phyloP scores from a whole-genome alignment of 257 asterid species.

The Solanum chiquidenum region DNA sequence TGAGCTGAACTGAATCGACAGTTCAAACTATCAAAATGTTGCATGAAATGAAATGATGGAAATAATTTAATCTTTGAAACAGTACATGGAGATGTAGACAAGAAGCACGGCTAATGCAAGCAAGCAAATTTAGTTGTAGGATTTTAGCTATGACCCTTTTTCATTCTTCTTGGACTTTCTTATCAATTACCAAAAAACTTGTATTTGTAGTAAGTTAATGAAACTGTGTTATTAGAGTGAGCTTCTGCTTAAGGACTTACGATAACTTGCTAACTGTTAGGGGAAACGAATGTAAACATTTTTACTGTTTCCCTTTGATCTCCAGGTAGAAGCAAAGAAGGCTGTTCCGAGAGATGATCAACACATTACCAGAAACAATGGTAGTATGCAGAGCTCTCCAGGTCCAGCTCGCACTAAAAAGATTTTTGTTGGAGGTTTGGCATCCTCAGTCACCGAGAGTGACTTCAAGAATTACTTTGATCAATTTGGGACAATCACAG shows the following conservation, averaged over 20 bases:
- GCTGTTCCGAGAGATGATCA: conserved; percentile 69
- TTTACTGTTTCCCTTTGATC: conserved; percentile 4
- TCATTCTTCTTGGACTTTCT: background rate
- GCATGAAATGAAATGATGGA: background rate
- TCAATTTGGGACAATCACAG: conserved; percentile 57
- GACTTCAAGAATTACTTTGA: conserved; percentile 59
- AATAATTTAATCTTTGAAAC: background rate
- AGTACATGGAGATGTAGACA: background rate
- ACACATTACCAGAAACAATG: conserved; percentile 18
- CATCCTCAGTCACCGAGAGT: conserved; percentile 54
- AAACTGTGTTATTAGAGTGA: background rate
- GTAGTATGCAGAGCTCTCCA: conserved; percentile 44
- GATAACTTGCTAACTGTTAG: background rate
- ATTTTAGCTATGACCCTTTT: background rate
- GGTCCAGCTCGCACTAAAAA: conserved; percentile 50
- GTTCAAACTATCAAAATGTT: background rate
- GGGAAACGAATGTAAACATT: background rate
- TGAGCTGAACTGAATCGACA: background rate
- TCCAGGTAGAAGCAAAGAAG: conserved; percentile 65
- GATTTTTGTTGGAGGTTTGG: conserved; percentile 67
- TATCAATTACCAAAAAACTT: background rate
- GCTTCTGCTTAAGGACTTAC: background rate
- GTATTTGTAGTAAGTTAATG: background rate
- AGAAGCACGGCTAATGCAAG: background rate
- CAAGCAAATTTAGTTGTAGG: background rate